Conservation (phyloP, 345 rosid genomes). For the Bruguiera sexangula region DNA sequence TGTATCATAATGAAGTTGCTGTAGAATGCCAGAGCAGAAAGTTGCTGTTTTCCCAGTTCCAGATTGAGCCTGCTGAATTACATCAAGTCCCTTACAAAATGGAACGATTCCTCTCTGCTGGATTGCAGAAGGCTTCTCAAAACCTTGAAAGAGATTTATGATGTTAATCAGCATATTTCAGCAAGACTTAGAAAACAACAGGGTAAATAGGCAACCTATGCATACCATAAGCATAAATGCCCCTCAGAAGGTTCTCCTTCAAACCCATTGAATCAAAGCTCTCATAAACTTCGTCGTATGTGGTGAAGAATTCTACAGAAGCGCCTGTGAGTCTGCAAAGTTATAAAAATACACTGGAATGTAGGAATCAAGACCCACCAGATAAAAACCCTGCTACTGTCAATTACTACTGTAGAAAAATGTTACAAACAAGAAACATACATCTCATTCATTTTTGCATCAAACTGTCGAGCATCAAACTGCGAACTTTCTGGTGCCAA, state of each 20-base stretch:
- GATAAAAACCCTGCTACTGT: neutral
- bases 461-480: conserved; percentile 68
- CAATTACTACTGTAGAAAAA: neutral
- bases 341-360: neutral
- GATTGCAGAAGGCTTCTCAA: conserved; percentile 98
- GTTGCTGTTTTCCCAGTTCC: conserved; percentile 97
- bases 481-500: conserved; percentile 70
- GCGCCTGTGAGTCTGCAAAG: conserved; percentile 49
- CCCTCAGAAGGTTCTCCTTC: conserved; percentile 77
- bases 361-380: neutral
- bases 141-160: conserved; percentile 15
- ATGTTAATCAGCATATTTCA: neutral
- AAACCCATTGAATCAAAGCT: conserved; percentile 84
- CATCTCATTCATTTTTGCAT: conserved; percentile 73
- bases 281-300: conserved; percentile 77
- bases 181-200: neutral
- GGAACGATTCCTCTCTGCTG: conserved; percentile 96
- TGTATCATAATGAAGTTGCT: conserved; percentile 67
- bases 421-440: conserved; percentile 35
- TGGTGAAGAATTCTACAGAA: conserved; percentile 65
- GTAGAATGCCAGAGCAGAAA: conserved; percentile 86
- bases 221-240: conserved; percentile 90
- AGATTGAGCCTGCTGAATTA: conserved; percentile 93
- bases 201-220: neutral
- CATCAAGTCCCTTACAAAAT: conserved; percentile 89